Evolutionary conservation across 306 rosid species (phyloP).

Genomic region (Notholithocarpus densiflorus): DNA sequence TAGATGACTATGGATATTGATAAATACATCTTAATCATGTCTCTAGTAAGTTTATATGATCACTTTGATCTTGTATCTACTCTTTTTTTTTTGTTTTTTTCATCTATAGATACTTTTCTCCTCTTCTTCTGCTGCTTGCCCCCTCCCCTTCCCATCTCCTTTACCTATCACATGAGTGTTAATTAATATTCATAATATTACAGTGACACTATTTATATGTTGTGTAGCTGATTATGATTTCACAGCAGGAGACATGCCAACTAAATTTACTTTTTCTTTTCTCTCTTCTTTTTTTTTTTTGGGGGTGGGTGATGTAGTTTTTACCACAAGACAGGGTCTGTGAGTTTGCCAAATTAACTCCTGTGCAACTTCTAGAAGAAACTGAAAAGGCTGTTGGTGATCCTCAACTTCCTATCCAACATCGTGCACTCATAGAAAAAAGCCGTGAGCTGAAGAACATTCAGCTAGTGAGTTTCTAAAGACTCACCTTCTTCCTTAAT

Average conservation of each 20-base stretch:
- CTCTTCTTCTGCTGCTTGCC: background rate
- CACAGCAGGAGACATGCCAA: background rate
- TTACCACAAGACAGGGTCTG: constrained; percentile 96
- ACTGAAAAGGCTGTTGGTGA: constrained; percentile 97
- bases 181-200: background rate
- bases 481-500: constrained; percentile 8
- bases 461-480: constrained; percentile 51
- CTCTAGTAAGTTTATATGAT: no score
- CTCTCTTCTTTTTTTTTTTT: background rate
- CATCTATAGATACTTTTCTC: background rate
- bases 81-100: background rate
- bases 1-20: no score
- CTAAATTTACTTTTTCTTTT: background rate
- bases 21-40: no score
- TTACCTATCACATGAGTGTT: background rate
- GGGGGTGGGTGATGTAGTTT: constrained; percentile 47
- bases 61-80: background rate
- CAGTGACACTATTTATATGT: background rate
- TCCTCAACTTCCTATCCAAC: constrained; percentile 76
- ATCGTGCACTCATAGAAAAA: constrained; percentile 64
- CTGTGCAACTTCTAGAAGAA: constrained; percentile 87
- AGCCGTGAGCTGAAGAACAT: constrained; percentile 71
- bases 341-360: constrained; percentile 93
- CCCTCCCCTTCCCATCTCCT: background rate
- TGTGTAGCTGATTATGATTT: background rate